Percentiles rank a stretch among this genome's conserved stretches.
Evolutionary conservation across 1,284 basidiomycete species (phyloP).

Genomic region (Rhizoctonia solani): DNA sequence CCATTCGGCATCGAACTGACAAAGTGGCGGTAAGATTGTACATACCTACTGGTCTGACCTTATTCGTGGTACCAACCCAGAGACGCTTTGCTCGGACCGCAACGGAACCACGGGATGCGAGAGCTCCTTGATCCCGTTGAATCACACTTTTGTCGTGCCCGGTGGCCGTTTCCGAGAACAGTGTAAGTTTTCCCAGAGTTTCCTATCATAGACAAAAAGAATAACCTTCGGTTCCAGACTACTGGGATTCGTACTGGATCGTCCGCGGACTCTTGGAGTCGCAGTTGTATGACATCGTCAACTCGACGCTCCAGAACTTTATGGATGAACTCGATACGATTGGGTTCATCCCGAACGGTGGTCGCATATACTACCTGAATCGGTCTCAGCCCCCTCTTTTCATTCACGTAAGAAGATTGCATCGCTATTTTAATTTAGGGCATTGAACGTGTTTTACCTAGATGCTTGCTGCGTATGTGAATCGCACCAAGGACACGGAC

Average conservation of each 20-base stretch:
- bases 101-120: conserved; percentile 63
- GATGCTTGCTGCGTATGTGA: conserved; percentile 72
- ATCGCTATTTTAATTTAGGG: not conserved
- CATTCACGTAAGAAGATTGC: conserved; percentile 60
- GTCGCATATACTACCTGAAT: conserved; percentile 82
- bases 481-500: conserved; percentile 60
- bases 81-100: conserved; percentile 59
- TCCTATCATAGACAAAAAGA: not conserved
- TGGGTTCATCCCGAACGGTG: conserved; percentile 94
- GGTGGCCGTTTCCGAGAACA: conserved; percentile 75
- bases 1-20: not conserved
- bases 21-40: conserved; percentile 54
- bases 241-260: conserved; percentile 90
- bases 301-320: conserved; percentile 83
- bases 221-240: conserved; percentile 52
- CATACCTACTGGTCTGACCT: conserved; percentile 83
- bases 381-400: conserved; percentile 90
- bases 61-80: conserved; percentile 72
- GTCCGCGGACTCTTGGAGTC: conserved; percentile 75
- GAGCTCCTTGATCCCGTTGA: conserved; percentile 84
- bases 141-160: conserved; percentile 88
- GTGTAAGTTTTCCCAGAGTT: conserved; percentile 52
- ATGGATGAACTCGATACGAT: conserved; percentile 84
- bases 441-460: conserved; percentile 42
- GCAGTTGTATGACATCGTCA: conserved; percentile 72